Evolutionary conservation across 768 basidiomycete species (phyloP).

Genomic region (Mycena venus): DNA sequence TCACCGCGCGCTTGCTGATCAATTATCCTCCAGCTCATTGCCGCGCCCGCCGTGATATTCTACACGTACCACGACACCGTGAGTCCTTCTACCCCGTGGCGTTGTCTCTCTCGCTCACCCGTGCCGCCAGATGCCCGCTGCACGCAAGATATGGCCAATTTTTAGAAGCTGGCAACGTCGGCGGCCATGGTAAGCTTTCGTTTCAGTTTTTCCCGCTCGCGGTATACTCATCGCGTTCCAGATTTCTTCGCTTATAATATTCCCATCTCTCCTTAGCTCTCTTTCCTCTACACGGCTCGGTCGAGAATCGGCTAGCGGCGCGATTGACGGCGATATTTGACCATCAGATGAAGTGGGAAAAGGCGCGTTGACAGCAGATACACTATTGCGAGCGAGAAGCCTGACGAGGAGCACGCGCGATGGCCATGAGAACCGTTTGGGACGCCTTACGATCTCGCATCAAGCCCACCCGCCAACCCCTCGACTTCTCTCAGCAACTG

Average conservation of each 20-base stretch:
- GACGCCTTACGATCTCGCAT: no score
- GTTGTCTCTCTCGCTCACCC: no score
- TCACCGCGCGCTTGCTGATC: background rate
- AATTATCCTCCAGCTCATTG: background rate
- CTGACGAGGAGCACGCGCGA: background rate
- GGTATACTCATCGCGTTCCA: background rate
- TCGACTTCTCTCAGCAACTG: no score
- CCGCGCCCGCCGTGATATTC: background rate
- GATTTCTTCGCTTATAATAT: background rate
- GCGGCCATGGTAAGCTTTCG: background rate
- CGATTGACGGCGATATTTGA: background rate
- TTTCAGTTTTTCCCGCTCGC: background rate
- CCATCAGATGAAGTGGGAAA: background rate
- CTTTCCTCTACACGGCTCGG: background rate
- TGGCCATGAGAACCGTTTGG: background rate
- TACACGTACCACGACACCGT: background rate
- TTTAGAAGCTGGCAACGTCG: background rate
- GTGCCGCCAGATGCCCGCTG: background rate
- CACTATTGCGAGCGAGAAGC: background rate
- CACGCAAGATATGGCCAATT: background rate
- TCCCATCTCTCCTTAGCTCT: no score
- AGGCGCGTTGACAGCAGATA: background rate
- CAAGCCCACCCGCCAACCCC: background rate
- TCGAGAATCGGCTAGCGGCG: conserved; percentile 13
- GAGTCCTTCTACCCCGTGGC: background rate